Conservation (phyloP, 164 flowering plant species). For the Vitis riparia region DNA sequence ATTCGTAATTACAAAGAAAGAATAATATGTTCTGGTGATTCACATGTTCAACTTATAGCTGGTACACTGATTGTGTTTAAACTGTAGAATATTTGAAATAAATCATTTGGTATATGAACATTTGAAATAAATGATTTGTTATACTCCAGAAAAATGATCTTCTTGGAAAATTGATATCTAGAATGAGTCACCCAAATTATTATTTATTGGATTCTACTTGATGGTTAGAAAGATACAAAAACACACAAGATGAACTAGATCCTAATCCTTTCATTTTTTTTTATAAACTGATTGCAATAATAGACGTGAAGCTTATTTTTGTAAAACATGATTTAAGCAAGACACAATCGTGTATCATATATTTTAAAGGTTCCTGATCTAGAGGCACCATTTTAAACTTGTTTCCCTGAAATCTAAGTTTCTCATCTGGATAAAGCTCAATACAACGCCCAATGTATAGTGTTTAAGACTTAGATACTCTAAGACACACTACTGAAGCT, state of each 20-base stretch:
- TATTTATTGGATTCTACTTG: neutral
- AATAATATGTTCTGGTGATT: neutral
- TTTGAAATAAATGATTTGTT: neutral
- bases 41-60: neutral
- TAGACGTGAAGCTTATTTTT: neutral
- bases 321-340: neutral
- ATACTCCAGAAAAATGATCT: neutral
- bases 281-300: neutral
- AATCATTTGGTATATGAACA: neutral
- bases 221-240: neutral
- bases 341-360: neutral
- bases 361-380: neutral
- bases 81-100: neutral
- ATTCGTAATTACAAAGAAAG: neutral
- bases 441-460: no score
- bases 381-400: neutral
- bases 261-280: neutral
- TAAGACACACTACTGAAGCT: neutral
- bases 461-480: neutral
- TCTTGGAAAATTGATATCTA: neutral
- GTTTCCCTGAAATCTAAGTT: neutral
- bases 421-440: neutral
- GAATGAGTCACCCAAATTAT: neutral
- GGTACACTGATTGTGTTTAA: neutral
- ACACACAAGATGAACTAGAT: neutral